phyloP scores from a whole-genome alignment of 805 yeast genomes.

The Starmerella vaccinii region DNA sequence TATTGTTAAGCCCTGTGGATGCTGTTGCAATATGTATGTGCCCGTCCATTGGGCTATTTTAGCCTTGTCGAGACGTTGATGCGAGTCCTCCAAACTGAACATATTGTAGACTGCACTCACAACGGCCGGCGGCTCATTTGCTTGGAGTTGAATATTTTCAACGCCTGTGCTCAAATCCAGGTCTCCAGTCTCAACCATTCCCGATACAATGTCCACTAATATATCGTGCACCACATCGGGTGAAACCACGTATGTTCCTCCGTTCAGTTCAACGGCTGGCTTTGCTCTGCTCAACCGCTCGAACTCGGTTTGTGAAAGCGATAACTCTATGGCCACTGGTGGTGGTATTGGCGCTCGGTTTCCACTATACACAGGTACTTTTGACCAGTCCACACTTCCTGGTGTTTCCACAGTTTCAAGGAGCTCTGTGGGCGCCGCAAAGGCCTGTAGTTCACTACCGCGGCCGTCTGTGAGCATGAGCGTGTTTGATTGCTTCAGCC shows the following conservation, averaged over 20 bases:
- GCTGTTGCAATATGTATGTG: slow-evolving; percentile 37
- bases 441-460: slow-evolving; percentile 16
- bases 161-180: neutral
- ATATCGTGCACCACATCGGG: slow-evolving; percentile 23
- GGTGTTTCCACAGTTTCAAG: slow-evolving; percentile 21
- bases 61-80: slow-evolving; percentile 34
- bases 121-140: slow-evolving; percentile 36
- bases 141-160: neutral
- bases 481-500: slow-evolving; percentile 67
- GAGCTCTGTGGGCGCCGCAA: slow-evolving; percentile 24
- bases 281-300: slow-evolving; percentile 40
- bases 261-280: slow-evolving; percentile 49
- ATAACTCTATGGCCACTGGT: neutral
- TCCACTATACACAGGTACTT: slow-evolving; percentile 23
- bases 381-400: slow-evolving; percentile 22
- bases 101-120: slow-evolving; percentile 42
- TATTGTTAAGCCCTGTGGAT: slow-evolving; percentile 28
- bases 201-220: slow-evolving; percentile 26
- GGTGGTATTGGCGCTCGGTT: neutral
- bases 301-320: slow-evolving; percentile 45
- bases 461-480: slow-evolving; percentile 42
- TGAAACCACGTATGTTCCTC: slow-evolving; percentile 33
- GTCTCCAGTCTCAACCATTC: slow-evolving; percentile 21
- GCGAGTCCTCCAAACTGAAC: slow-evolving; percentile 33
- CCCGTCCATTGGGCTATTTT: slow-evolving; percentile 57